phyloP scores from a whole-genome alignment of 192 early-diverging fungal genomes.

The Umbelopsis ramanniana region DNA sequence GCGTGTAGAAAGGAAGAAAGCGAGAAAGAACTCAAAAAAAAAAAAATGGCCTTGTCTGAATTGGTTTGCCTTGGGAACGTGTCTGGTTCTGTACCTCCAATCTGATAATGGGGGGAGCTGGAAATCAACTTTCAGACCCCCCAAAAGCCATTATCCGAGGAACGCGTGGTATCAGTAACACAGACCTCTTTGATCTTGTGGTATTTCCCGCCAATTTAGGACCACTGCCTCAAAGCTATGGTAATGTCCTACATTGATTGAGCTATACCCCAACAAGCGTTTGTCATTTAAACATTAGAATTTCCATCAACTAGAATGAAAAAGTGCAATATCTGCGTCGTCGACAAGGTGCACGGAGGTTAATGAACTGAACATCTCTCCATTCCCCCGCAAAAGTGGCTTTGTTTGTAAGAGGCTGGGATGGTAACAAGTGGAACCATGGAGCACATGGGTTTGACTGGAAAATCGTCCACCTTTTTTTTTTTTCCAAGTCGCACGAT shows the following conservation, averaged over 20 bases:
- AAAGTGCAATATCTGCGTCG: too few species aligned
- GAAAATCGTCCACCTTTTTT: neutral
- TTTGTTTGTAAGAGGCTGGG: neutral
- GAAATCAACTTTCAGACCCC: neutral
- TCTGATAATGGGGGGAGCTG: neutral
- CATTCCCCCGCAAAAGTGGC: neutral
- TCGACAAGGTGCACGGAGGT: too few species aligned
- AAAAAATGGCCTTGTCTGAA: neutral
- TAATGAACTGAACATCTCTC: too few species aligned
- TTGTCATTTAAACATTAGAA: too few species aligned
- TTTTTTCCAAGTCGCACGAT: neutral
- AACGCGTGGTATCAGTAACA: slow-evolving; percentile 17
- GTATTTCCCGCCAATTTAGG: neutral
- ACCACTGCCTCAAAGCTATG: too few species aligned
- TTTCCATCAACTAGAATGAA: too few species aligned
- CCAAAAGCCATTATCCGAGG: slow-evolving; percentile 1
- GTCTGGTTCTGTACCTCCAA: neutral
- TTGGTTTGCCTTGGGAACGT: neutral
- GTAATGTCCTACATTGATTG: too few species aligned
- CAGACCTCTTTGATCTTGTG: slow-evolving; percentile 8
- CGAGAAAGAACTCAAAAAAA: neutral
- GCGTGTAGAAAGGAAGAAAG: neutral
- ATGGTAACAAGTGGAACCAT: neutral
- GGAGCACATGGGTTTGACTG: neutral
- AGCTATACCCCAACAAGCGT: neutral